A percentile compares a stretch with the other conserved stretches of the same genome.
These are phyloP conservation scores for Crucibulum laeve DNA, from an alignment of 768 basidiomycete genomes.

Conservation along the genomic window DNA sequence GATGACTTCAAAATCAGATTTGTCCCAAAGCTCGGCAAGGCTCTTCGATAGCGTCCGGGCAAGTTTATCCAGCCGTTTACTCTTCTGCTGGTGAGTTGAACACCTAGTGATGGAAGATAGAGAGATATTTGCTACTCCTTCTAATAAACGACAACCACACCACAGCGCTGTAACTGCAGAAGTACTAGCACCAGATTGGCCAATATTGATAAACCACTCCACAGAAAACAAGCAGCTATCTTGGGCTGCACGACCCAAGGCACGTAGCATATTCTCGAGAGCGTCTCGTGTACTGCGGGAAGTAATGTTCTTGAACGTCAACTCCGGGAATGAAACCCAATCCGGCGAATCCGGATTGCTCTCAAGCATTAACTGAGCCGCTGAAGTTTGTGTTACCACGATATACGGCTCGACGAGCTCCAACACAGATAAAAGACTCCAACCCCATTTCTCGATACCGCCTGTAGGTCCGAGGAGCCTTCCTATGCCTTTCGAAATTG, in stretches of 20 bases:
- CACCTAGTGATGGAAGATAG: conserved; percentile 27
- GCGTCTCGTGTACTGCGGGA: conserved; percentile 47
- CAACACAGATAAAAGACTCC: conserved; percentile 77
- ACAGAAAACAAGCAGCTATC: conserved; percentile 71
- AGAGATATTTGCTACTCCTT: conserved; percentile 57
- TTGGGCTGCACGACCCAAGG: conserved; percentile 65
- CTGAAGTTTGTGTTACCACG: conserved; percentile 39
- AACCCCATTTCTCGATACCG: conserved; percentile 90
- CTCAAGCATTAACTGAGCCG: conserved; percentile 57
- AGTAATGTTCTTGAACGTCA: conserved; percentile 51
- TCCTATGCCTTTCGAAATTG: conserved; percentile 48
- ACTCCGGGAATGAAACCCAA: conserved; percentile 50
- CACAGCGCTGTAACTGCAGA: conserved; percentile 72
- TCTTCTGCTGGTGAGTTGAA: conserved; percentile 22
- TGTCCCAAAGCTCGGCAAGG: conserved; percentile 72
- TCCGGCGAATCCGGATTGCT: conserved; percentile 31
- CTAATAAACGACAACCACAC: conserved; percentile 74
- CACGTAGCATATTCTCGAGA: conserved; percentile 68
- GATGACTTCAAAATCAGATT: conserved; percentile 24
- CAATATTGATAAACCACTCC: conserved; percentile 74
- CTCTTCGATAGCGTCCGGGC: conserved; percentile 57
- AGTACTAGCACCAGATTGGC: conserved; percentile 35
- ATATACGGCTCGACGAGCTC: conserved; percentile 61
- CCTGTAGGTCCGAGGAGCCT: conserved; percentile 76
- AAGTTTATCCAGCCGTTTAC: conserved; percentile 59